Percentiles rank a stretch among this genome's conserved stretches.
phyloP scores from a whole-genome alignment of 345 rosid genomes.

The Raphanus sativus region DNA sequence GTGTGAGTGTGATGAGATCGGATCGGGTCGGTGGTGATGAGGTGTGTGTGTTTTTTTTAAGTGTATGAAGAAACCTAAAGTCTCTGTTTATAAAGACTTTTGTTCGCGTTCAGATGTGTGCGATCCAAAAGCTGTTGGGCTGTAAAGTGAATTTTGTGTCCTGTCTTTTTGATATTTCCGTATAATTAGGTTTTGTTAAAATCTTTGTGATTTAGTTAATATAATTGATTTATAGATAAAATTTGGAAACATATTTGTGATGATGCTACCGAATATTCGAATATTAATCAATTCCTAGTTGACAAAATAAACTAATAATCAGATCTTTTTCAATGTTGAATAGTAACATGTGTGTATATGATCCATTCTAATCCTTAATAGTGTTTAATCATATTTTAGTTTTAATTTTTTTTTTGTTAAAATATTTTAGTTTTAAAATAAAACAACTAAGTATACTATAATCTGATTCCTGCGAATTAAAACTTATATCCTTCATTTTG shows the following conservation, averaged over 20 bases:
- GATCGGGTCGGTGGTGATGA: constrained; percentile 11
- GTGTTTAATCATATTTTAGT: too few relatives aligned
- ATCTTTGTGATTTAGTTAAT: neutral
- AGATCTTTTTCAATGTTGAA: too few relatives aligned
- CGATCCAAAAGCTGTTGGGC: constrained; percentile 20
- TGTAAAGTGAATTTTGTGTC: constrained; percentile 12
- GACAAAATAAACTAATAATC: neutral
- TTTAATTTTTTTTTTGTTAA: too few relatives aligned
- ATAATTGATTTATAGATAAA: neutral
- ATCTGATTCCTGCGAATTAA: too few relatives aligned
- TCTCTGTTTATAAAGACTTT: neutral
- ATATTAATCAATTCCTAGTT: neutral
- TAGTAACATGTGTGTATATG: neutral
- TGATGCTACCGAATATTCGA: neutral
- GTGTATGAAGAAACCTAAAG: neutral
- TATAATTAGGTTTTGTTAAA: constrained; percentile 9
- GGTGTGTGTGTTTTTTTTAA: neutral
- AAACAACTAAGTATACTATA: too few relatives aligned
- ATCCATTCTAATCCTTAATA: too few relatives aligned
- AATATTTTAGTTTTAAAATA: too few relatives aligned
- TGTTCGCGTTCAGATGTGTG: constrained; percentile 5
- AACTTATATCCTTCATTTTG: too few relatives aligned
- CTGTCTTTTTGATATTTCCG: constrained; percentile 10
- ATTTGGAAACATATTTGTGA: neutral
- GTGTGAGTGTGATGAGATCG: constrained; percentile 20